Evolutionary conservation across 179 eudicot species (phyloP).

Genomic region (Actinidia arguta): DNA sequence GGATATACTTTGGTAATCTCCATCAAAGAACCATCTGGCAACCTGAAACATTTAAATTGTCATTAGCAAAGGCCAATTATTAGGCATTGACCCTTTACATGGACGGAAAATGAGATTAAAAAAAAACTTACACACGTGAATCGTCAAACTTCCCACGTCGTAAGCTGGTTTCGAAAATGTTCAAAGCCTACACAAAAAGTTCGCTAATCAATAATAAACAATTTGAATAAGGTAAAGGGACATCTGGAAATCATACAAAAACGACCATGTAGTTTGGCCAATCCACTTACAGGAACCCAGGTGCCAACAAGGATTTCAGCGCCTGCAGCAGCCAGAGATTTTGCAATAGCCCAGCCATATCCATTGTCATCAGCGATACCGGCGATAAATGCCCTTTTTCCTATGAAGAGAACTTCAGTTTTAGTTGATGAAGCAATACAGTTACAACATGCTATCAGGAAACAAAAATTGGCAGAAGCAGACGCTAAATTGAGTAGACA

Average conservation of each 20-base stretch:
- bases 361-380: conserved; percentile 98
- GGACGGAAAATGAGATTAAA: not conserved
- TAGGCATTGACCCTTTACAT: not conserved
- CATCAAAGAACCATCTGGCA: conserved; percentile 98
- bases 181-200: conserved; percentile 67
- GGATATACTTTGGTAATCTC: conserved; percentile 91
- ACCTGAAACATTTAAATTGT: conserved; percentile 47
- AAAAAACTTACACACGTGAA: conserved; percentile 77
- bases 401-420: conserved; percentile 41
- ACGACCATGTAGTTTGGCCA: not conserved
- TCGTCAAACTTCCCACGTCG: conserved; percentile 96
- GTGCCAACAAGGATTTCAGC: conserved; percentile 99
- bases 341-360: conserved; percentile 99
- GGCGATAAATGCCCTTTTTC: conserved; percentile 95
- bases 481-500: not conserved
- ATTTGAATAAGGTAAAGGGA: not conserved
- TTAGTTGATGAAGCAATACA: conserved; percentile 7
- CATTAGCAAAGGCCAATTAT: conserved; percentile 13
- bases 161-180: conserved; percentile 92
- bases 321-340: conserved; percentile 97
- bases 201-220: not conserved
- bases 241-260: not conserved
- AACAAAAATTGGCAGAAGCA: not conserved
- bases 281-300: conserved; percentile 91
- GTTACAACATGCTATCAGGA: not conserved